Percentiles rank a stretch among this genome's conserved stretches.
These are phyloP conservation scores for Marsdenia floribunda DNA, from an alignment of 257 asterid genomes.

Conservation along the genomic window DNA sequence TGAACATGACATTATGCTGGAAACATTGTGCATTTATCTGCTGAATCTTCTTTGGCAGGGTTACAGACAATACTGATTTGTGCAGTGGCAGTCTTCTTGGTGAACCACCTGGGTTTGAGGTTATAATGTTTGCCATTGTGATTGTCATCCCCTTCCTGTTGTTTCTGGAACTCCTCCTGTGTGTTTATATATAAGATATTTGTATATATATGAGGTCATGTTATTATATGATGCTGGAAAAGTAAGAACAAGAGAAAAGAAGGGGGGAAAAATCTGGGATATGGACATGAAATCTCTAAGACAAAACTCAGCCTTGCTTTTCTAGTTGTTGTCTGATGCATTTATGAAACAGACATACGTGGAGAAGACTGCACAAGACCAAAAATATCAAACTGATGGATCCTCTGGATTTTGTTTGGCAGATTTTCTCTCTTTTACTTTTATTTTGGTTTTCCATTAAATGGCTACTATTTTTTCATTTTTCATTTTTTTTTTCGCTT, in stretches of 20 bases:
- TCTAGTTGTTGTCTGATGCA: neutral
- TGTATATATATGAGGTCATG: neutral
- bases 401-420: too few relatives aligned
- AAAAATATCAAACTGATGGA: neutral
- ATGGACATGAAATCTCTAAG: constrained; percentile 10
- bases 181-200: too few relatives aligned
- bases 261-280: neutral
- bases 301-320: neutral
- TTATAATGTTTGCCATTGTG: constrained; percentile 20
- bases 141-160: neutral
- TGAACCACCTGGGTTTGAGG: constrained; percentile 16
- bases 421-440: too few relatives aligned
- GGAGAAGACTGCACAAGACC: neutral
- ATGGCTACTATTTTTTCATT: too few relatives aligned
- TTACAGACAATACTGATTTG: neutral
- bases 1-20: neutral
- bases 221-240: neutral
- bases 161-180: neutral
- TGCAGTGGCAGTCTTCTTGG: constrained; percentile 3
- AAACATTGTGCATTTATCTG: neutral
- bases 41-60: constrained; percentile 11
- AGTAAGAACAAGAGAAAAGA: neutral
- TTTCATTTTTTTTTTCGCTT: too few relatives aligned
- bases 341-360: constrained; percentile 1
- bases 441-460: too few relatives aligned